Evolutionary conservation across 768 basidiomycete species (phyloP), one percentile per base, ranked within the genome.

Genomic region (Rhodotorula sphaerocarpa): DNA sequence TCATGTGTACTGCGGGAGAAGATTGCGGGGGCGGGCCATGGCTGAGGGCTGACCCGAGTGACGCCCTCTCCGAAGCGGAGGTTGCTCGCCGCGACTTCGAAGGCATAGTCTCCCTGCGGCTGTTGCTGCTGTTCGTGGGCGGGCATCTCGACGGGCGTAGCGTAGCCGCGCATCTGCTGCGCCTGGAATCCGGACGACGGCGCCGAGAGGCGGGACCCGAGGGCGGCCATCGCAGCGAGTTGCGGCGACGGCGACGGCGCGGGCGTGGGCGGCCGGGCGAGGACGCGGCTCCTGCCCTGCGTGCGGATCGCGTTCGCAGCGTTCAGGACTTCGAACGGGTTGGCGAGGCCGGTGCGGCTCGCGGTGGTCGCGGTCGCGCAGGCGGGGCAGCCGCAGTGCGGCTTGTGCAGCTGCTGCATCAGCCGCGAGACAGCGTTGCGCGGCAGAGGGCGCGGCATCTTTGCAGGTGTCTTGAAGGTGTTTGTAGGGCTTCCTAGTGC

Each of bases 61-160:
- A 90, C 90, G 34, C 90, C 90, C 65, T 90, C 86, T 3, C 90
- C 90, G 71, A 92, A 93, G 53, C 90, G 79, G 63, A 93, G 76
- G 75, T 92, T 90, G 45, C 86, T 84, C 7, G 90, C 90, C 18
- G 90, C 86, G 47, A 65, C 71, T 81, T 93, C 90, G 72, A 92
- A 93, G 0, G 90, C 90, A 73, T 92, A 92, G 76, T 93, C 90
- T 74, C 86, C 90, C 77, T 88, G 79, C 36, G 36, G 36, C 36
- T 39, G 36, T 16, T 39, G 36, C 36, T 39, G 36, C 36, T 39
- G 36, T 10, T 9, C 36, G n/a, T n/a, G n/a, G 9, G 36, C 36
- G 3, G 73, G 74, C 6, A 84, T 77, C 1, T 86, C 80, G 9
- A 87, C 83, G 41, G 90, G 90, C 0, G 86, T 86, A 18, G 89